Evolutionary conservation across 2,329 filamentous ascomycete genomes (phyloP), one percentile per base, ranked within the genome.

Genomic region (Sporothrix inflata): DNA sequence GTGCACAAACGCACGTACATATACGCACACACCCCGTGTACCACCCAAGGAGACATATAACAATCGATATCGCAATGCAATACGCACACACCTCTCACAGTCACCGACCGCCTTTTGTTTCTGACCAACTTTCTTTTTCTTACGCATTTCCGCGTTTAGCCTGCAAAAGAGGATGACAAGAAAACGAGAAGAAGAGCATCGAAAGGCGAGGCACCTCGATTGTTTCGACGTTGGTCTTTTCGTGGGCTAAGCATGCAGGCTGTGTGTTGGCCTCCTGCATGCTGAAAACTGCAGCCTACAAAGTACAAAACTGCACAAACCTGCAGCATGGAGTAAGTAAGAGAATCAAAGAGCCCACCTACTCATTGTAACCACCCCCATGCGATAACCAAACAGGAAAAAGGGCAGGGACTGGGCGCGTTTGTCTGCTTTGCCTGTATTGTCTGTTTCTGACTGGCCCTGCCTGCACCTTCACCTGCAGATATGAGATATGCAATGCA

Each of bases 231-330:
- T 24, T 45, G 60, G n/a, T 21, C 1, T 21, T 61, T 45, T 45
- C 57, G 57, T 24, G 57, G 34, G 34, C 34, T 24, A 38, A 21
- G 38, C 38, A 45, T 45, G 21, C 11, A 0, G 38, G 21, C n/a
- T 42, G 11, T 65, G 38, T 30, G 63, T 14, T 49, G 63, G 60
- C 24, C 21, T 38, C 21, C 63, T 53, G 65, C 30, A 49, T 53
- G 45, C 27, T 67, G 65, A 38, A 67, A 67, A 67, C 65, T 51
- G 65, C 65, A 67, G 45, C 27, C 45, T 16, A 14, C 19, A 38
- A 53, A 21, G 4, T 6, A 63, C n/a, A 19, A 63, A 66, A 47
- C 16, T 49, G 42, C 42, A 66, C 63, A 66, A 34, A 49, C 42
- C 24, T 47, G 42, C 42, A 30, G 21, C 40, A 34, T 47, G 40